Conservation (phyloP, 768 basidiomycete species). For the Lentinula lateritia region DNA sequence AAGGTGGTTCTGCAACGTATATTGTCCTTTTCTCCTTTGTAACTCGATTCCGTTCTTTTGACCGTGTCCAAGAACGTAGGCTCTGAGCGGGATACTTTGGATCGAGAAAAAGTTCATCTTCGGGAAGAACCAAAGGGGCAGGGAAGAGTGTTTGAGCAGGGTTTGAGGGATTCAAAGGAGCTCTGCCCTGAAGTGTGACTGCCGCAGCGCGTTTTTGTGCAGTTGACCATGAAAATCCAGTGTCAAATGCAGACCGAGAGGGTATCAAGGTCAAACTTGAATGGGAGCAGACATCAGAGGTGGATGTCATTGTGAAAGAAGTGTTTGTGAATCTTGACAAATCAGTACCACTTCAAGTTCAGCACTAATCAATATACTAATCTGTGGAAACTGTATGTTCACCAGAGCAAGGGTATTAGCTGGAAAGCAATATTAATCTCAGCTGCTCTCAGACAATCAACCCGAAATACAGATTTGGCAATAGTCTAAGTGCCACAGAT, state of each 20-base stretch:
- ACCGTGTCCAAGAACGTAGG: conserved; percentile 21
- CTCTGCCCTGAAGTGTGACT: not conserved
- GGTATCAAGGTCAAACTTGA: not conserved
- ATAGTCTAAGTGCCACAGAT: too few relatives aligned
- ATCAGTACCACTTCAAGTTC: not conserved
- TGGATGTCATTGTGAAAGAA: not conserved
- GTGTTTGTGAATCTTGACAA: not conserved
- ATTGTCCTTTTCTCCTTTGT: conserved; percentile 19
- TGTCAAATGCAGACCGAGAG: not conserved
- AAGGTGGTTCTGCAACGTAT: conserved; percentile 27
- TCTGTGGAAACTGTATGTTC: too few relatives aligned
- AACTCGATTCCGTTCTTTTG: conserved; percentile 26
- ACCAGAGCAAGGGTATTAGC: too few relatives aligned
- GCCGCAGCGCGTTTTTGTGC: not conserved
- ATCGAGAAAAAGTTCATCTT: conserved; percentile 27
- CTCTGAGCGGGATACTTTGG: conserved; percentile 29
- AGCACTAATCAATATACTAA: too few relatives aligned
- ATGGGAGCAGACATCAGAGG: not conserved
- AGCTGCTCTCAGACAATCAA: too few relatives aligned
- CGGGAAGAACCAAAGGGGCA: conserved; percentile 26
- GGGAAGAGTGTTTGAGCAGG: conserved; percentile 17
- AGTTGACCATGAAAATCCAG: not conserved
- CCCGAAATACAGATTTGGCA: too few relatives aligned
- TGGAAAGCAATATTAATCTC: too few relatives aligned
- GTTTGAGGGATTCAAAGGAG: not conserved